phyloP scores from a whole-genome alignment of 2,329 filamentous ascomycete species.

The Gnomoniopsis smithogilvyi region DNA sequence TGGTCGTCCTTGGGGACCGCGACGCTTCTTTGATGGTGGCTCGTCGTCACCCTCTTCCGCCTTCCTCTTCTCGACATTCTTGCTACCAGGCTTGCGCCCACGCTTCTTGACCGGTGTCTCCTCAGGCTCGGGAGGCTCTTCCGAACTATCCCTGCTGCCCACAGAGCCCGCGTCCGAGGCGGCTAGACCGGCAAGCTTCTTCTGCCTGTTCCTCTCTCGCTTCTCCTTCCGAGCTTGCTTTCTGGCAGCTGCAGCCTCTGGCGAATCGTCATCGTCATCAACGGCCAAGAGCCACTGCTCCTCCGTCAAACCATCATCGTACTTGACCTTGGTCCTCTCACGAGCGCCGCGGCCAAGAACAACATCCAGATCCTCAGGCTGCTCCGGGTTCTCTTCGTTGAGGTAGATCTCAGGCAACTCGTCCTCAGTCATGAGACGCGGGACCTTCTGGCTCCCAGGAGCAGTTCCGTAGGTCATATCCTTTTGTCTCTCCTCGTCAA shows the following conservation, averaged over 20 bases:
- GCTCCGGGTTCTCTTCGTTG: constrained; percentile 77
- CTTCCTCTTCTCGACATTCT: constrained; percentile 78
- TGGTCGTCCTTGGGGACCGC: constrained; percentile 65
- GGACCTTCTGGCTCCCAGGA: constrained; percentile 58
- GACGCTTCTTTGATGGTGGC: constrained; percentile 74
- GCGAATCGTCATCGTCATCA: constrained; percentile 91
- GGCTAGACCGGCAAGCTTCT: constrained; percentile 40
- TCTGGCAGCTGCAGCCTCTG: constrained; percentile 87
- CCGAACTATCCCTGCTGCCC: constrained; percentile 78
- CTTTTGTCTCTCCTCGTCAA: constrained; percentile 72
- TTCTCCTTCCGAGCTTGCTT: constrained; percentile 84
- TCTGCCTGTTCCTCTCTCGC: constrained; percentile 72
- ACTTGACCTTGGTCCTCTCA: constrained; percentile 90
- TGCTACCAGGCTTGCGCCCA: constrained; percentile 72
- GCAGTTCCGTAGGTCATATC: constrained; percentile 69
- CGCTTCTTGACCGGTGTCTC: constrained; percentile 76
- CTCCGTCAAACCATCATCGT: constrained; percentile 95
- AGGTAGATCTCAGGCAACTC: constrained; percentile 95
- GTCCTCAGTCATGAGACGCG: constrained; percentile 80
- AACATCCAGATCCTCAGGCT: constrained; percentile 70
- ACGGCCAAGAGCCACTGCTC: constrained; percentile 99
- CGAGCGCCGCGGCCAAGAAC: constrained; percentile 83
- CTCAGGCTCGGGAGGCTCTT: constrained; percentile 55
- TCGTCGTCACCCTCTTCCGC: constrained; percentile 75
- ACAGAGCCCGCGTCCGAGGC: constrained; percentile 66